Percentiles rank a stretch among this genome's conserved stretches.
Conservation (phyloP, 129 eudicot genomes). For the Flaveria sonorensis region DNA sequence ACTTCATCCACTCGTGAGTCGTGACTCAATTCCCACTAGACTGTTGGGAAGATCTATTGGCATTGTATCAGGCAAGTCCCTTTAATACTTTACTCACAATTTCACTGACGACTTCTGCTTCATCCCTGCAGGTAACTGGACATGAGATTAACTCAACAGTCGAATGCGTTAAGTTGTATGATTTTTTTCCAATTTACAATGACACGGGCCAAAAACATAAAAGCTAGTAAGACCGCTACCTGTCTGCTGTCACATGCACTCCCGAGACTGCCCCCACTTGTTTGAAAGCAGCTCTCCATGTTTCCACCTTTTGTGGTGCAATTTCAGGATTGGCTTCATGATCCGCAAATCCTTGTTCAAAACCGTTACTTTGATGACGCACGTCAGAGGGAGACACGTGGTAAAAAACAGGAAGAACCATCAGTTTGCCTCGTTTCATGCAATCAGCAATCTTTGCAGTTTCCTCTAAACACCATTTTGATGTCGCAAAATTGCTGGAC, state of each 20-base stretch:
- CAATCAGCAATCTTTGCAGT: constrained; percentile 2
- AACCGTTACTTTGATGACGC: neutral
- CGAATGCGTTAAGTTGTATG: too few relatives aligned
- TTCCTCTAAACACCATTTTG: constrained; percentile 18
- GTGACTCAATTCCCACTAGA: constrained; percentile 7
- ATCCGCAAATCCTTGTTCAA: constrained; percentile 7
- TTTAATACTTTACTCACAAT: constrained; percentile 4
- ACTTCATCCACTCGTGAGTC: neutral
- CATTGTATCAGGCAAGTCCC: neutral
- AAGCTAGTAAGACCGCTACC: neutral
- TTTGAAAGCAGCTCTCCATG: constrained; percentile 3
- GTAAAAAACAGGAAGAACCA: neutral
- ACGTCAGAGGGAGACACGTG: constrained; percentile 2
- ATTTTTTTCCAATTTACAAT: too few relatives aligned
- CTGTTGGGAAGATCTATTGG: neutral
- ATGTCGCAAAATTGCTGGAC: neutral
- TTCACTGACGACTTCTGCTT: neutral
- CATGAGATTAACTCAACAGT: too few relatives aligned
- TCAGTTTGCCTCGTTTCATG: neutral
- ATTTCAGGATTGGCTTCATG: neutral
- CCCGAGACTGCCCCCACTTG: neutral
- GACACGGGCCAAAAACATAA: neutral
- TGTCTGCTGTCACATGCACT: neutral
- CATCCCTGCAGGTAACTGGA: neutral
- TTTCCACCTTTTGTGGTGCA: neutral